phyloP scores from a whole-genome alignment of 2,329 filamentous ascomycete species.

The Beauveria asiatica region DNA sequence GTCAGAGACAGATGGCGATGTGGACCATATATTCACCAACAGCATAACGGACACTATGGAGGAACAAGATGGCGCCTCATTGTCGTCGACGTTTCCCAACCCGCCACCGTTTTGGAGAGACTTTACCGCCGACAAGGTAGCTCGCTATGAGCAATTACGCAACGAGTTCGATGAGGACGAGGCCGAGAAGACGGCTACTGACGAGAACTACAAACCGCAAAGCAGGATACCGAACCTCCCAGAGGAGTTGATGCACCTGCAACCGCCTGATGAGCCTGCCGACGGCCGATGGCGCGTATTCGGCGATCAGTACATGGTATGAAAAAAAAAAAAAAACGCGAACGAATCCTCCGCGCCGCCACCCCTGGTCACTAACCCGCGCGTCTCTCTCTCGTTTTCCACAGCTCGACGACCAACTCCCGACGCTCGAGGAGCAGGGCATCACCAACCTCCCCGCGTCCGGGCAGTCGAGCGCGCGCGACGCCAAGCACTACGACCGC shows the following conservation, averaged over 20 bases:
- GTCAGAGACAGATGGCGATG: neutral
- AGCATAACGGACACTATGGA: constrained; percentile 41
- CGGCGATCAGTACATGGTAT: constrained; percentile 54
- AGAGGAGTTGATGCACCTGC: constrained; percentile 63
- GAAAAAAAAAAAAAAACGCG: constrained; percentile 8
- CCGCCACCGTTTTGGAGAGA: constrained; percentile 86
- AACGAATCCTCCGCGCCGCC: neutral
- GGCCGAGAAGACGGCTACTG: constrained; percentile 13
- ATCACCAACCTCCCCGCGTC: constrained; percentile 55
- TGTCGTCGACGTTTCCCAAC: constrained; percentile 66
- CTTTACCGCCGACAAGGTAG: constrained; percentile 70
- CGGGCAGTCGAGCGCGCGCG: constrained; percentile 32
- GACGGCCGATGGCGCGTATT: constrained; percentile 68
- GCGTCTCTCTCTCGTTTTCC: neutral
- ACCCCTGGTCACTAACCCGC: neutral
- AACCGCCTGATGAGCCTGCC: constrained; percentile 69
- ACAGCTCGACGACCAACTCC: constrained; percentile 52
- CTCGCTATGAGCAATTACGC: constrained; percentile 41
- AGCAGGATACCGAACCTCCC: constrained; percentile 47
- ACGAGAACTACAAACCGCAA: constrained; percentile 22
- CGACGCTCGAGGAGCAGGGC: constrained; percentile 59
- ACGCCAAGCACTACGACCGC: constrained; percentile 51
- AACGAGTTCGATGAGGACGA: constrained; percentile 28
- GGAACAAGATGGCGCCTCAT: constrained; percentile 37
- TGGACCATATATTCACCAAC: neutral